These are phyloP conservation scores for Seiridium unicorne DNA, from an alignment of 2,329 filamentous ascomycete species.

Conservation along the genomic window DNA sequence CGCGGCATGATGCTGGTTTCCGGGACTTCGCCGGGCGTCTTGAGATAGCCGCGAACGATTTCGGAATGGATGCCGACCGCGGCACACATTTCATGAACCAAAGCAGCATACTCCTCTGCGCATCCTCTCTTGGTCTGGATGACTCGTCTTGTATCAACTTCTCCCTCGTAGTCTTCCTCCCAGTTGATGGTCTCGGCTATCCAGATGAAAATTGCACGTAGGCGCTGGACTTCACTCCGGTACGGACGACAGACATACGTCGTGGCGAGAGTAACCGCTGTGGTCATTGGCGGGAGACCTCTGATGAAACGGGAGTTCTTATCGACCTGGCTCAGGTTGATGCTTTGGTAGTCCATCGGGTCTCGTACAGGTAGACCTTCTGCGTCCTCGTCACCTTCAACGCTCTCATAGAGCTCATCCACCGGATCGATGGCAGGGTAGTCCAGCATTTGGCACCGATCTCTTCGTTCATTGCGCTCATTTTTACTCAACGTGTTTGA, in stretches of 20 bases:
- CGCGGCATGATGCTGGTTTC: conserved; percentile 81
- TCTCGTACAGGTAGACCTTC: conserved; percentile 82
- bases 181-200: conserved; percentile 91
- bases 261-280: conserved; percentile 78
- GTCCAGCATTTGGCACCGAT: conserved; percentile 93
- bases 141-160: conserved; percentile 77
- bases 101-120: conserved; percentile 82
- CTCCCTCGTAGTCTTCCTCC: conserved; percentile 92
- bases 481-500: conserved; percentile 91
- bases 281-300: conserved; percentile 78
- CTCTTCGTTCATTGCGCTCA: conserved; percentile 78
- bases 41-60: conserved; percentile 85
- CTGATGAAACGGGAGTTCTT: conserved; percentile 92
- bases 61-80: conserved; percentile 88
- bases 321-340: conserved; percentile 85
- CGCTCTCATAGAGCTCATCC: conserved; percentile 79
- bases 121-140: conserved; percentile 82
- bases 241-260: conserved; percentile 93
- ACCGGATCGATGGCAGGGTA: conserved; percentile 85
- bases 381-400: conserved; percentile 86
- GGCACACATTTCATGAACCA: conserved; percentile 91
- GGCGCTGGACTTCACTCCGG: conserved; percentile 85
- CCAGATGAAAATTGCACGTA: conserved; percentile 97
- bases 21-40: conserved; percentile 78
- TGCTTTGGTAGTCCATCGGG: conserved; percentile 74